Percentiles rank a stretch among this genome's conserved stretches.
phyloP scores from a whole-genome alignment of 2,329 filamentous ascomycete genomes.

The Phoma sp. region DNA sequence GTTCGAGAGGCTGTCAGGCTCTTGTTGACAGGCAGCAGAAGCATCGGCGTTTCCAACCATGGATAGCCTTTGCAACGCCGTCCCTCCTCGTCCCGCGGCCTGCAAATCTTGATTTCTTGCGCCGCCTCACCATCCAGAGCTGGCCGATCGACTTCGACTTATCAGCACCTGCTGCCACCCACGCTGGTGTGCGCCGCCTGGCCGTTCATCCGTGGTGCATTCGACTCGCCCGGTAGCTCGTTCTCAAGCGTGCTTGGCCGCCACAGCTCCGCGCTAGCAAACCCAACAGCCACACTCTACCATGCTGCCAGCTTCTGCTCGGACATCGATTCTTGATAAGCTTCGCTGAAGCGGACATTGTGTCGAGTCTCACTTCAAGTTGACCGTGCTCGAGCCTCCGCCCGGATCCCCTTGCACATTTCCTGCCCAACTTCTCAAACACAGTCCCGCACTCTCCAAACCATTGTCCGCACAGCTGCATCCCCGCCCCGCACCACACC shows the following conservation, averaged over 20 bases:
- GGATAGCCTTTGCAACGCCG: constrained; percentile 10
- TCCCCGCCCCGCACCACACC: constrained; percentile 8
- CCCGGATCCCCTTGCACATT: constrained; percentile 6
- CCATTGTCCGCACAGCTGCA: background rate
- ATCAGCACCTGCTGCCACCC: background rate
- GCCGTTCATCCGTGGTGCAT: constrained; percentile 15
- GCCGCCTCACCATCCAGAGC: constrained; percentile 13
- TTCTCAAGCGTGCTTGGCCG: constrained; percentile 5
- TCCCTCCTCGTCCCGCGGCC: constrained; percentile 10
- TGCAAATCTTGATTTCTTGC: constrained; percentile 16
- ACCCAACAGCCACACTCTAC: background rate
- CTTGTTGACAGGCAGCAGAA: constrained; percentile 14
- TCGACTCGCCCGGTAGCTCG: background rate
- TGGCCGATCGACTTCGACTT: background rate
- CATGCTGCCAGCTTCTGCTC: background rate
- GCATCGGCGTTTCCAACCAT: constrained; percentile 17
- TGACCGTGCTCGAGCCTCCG: constrained; percentile 7
- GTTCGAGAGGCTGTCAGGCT: constrained; percentile 4
- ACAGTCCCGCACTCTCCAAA: constrained; percentile 7
- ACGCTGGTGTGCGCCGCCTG: constrained; percentile 3
- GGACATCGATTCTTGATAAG: background rate
- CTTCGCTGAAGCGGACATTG: constrained; percentile 9
- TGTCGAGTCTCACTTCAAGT: constrained; percentile 1
- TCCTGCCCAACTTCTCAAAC: constrained; percentile 11
- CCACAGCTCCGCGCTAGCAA: background rate